Evolutionary conservation across 1,139 yeast species (phyloP), one percentile per base, ranked within the genome.

Genomic region (Sugiyamaella pinicola): DNA sequence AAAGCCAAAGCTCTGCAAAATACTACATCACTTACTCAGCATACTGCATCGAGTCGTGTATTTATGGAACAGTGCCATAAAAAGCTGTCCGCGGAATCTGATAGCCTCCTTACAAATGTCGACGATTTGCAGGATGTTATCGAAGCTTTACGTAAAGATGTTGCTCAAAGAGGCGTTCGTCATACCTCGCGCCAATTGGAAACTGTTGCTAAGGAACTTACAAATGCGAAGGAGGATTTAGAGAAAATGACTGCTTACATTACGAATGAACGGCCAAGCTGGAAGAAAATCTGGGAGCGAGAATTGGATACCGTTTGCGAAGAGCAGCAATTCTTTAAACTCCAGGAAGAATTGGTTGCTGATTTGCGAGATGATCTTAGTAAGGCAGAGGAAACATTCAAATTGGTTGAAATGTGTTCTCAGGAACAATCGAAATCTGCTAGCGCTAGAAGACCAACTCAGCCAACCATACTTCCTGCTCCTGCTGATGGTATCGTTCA

Each of bases 241-340:
- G 69, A 69, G 2, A 69, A 71, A 5, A 79, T 91, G 79, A 76
- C 78, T n/a, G 72, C 70, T 6, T 90, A 81, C 63, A 84, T 95
- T 41, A 64, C 70, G 1, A 75, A 75, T 10, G 98, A 90, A 64
- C 86, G 86, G 61, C 84, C 90, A 3, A 83, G 83, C 37, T 90
- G 98, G 96, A 87, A 89, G 66, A 83, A 82, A 61, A 84, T 89
- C 24, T 93, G 99, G 98, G 96, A 91, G 67, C 75, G 85, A 4
- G 97, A 91, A 64, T 77, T 93, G 55, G 95, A 89, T 60, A 84
- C 85, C 43, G 95, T 93, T 19, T 87, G 96, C 58, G 96, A 89
- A 62, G 97, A 91, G 64, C 98, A 93, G 68, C 96, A 91, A 61
- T 89, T 89, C 66, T 82, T 91, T 71, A 87, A 87, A 57, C 77